A percentile compares a stretch with the other conserved stretches of the same genome.
Conservation (phyloP, 1,139 yeast genomes). For the Yamadazyma diospyri region DNA sequence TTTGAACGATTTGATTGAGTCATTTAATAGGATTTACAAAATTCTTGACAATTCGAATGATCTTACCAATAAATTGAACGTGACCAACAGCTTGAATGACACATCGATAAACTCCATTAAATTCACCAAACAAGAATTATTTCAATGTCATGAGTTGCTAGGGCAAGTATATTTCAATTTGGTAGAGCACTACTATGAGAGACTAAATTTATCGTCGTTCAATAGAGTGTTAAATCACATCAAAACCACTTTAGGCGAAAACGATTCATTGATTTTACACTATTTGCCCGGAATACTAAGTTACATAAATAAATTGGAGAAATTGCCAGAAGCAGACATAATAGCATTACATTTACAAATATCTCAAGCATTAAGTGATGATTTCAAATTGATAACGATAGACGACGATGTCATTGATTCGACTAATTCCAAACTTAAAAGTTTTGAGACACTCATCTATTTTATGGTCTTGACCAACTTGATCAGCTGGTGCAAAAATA, state of each 20-base stretch:
- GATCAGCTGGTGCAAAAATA: conserved; percentile 66
- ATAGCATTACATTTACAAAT: conserved; percentile 26
- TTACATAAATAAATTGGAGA: conserved; percentile 32
- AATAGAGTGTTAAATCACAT: conserved; percentile 28
- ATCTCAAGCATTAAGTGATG: conserved; percentile 18
- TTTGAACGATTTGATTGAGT: conserved; percentile 40
- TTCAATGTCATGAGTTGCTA: conserved; percentile 66
- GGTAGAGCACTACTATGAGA: conserved; percentile 32
- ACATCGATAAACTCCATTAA: conserved; percentile 54
- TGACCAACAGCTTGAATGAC: conserved; percentile 36
- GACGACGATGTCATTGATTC: conserved; percentile 38
- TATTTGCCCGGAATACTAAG: conserved; percentile 60
- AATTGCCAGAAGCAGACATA: conserved; percentile 21
- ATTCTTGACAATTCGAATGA: conserved; percentile 57
- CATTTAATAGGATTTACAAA: conserved; percentile 57
- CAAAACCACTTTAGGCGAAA: conserved; percentile 42
- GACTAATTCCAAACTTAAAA: conserved; percentile 50
- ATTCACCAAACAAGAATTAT: conserved; percentile 59
- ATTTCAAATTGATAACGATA: conserved; percentile 19
- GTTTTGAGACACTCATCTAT: conserved; percentile 44
- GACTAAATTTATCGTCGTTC: conserved; percentile 31
- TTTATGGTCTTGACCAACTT: conserved; percentile 62
- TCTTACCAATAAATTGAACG: conserved; percentile 61
- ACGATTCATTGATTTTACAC: conserved; percentile 62
- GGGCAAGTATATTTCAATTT: conserved; percentile 62